Evolutionary conservation across 441 rosid species (phyloP).

Genomic region (Dalechampia spathulata): DNA sequence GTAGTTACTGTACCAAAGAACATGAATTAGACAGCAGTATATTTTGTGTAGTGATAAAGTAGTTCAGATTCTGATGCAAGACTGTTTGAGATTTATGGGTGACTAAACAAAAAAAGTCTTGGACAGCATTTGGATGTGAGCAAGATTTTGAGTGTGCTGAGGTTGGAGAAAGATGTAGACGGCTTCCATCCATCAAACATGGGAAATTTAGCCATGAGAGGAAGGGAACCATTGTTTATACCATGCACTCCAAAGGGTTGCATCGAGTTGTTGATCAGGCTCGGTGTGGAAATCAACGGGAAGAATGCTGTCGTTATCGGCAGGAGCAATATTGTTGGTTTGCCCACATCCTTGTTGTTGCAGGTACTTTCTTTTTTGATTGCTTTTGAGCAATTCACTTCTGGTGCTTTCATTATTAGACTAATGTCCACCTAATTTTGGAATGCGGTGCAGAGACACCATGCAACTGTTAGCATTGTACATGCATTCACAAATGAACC

Average conservation of each 20-base stretch:
- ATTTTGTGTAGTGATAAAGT: conserved; percentile 6
- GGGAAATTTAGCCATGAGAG: conserved; percentile 91
- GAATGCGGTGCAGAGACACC: conserved; percentile 60
- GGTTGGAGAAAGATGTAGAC: conserved; percentile 81
- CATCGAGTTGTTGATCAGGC: conserved; percentile 65
- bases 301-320: conserved; percentile 80
- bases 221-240: conserved; percentile 73
- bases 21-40: too few species aligned
- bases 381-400: neutral
- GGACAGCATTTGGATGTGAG: conserved; percentile 75
- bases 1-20: too few species aligned
- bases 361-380: conserved; percentile 42
- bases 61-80: conserved; percentile 20
- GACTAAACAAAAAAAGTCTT: conserved; percentile 23
- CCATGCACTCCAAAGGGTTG: conserved; percentile 87
- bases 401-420: neutral
- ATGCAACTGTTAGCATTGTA: conserved; percentile 73
- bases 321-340: conserved; percentile 82
- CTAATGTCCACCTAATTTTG: conserved; percentile 11
- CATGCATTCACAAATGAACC: conserved; percentile 65
- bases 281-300: conserved; percentile 59
- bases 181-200: conserved; percentile 82
- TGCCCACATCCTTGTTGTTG: conserved; percentile 67
- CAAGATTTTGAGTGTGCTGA: conserved; percentile 58
- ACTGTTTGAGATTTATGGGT: conserved; percentile 19